Evolutionary conservation across 805 yeast species (phyloP).

Genomic region (Metschnikowia shivogae): DNA sequence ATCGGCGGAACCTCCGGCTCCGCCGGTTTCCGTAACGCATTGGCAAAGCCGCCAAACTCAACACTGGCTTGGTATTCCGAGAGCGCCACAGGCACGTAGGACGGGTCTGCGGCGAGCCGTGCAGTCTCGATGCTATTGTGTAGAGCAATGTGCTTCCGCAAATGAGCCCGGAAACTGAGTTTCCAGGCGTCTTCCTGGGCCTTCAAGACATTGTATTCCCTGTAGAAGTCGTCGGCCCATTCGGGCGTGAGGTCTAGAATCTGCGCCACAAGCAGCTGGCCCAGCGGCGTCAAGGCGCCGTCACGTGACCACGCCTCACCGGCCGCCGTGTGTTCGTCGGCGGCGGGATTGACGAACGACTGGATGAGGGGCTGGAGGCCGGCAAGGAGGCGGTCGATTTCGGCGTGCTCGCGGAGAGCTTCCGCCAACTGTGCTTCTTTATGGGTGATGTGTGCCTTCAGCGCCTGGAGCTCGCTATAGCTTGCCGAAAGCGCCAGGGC

Average conservation of each 20-base stretch:
- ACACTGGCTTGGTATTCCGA: slow-evolving; percentile 36
- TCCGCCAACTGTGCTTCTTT: slow-evolving; percentile 26
- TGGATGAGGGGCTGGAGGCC: slow-evolving; percentile 25
- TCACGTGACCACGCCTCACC: slow-evolving; percentile 27
- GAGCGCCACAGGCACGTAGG: slow-evolving; percentile 29
- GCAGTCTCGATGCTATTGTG: slow-evolving; percentile 28
- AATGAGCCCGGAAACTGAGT: slow-evolving; percentile 24
- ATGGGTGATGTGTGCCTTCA: slow-evolving; percentile 21
- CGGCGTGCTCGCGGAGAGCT: slow-evolving; percentile 23
- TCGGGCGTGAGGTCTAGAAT: slow-evolving; percentile 28
- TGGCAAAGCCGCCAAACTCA: slow-evolving; percentile 36
- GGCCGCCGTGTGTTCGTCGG: not conserved
- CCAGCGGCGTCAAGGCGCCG: slow-evolving; percentile 24
- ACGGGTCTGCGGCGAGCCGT: slow-evolving; percentile 21
- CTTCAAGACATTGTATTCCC: slow-evolving; percentile 23
- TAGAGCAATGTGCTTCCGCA: slow-evolving; percentile 26
- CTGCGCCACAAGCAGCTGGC: slow-evolving; percentile 23
- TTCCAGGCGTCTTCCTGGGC: slow-evolving; percentile 32
- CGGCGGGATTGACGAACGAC: slow-evolving; percentile 3
- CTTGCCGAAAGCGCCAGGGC: slow-evolving; percentile 7
- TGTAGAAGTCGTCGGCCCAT: slow-evolving; percentile 31
- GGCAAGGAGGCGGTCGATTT: slow-evolving; percentile 13
- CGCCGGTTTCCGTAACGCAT: slow-evolving; percentile 17
- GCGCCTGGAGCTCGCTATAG: slow-evolving; percentile 13
- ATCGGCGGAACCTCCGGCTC: too few relatives aligned